Conservation (phyloP, 139 green algal species). For the Chlorella vulgaris region DNA sequence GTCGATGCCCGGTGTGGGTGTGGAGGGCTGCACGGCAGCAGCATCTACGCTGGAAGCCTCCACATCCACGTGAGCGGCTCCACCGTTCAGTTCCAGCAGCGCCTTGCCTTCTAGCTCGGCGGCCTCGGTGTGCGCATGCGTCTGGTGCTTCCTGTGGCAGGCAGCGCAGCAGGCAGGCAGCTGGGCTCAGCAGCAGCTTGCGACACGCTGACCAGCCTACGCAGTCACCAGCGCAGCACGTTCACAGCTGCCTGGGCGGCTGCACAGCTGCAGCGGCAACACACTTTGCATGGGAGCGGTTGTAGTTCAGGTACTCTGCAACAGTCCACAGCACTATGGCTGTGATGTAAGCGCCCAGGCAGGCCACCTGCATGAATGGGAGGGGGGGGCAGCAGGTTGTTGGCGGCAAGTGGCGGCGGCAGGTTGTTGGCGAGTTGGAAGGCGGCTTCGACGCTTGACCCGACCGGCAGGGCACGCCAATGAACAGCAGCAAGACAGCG, state of each 20-base stretch:
- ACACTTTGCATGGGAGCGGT: slow-evolving; percentile 5
- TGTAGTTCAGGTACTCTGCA: slow-evolving; percentile 45
- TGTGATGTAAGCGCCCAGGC: slow-evolving; percentile 53
- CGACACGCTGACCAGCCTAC: not conserved
- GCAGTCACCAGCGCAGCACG: not conserved
- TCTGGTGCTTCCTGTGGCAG: slow-evolving; percentile 3
- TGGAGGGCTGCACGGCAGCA: not conserved
- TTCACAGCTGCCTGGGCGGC: no score
- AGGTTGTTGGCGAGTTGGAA: not conserved
- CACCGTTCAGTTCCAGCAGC: slow-evolving; percentile 16
- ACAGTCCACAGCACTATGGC: slow-evolving; percentile 48
- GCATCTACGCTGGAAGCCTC: not conserved
- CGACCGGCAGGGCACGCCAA: not conserved
- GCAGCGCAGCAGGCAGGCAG: not conserved
- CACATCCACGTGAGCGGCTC: not conserved
- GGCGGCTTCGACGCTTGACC: no score
- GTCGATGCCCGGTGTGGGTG: not conserved
- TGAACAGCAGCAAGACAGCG: not conserved
- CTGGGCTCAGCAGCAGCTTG: not conserved
- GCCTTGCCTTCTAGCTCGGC: slow-evolving; percentile 1
- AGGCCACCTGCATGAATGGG: slow-evolving; percentile 47
- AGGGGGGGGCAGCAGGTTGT: not conserved
- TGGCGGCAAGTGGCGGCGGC: not conserved
- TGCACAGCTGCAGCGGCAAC: not conserved
- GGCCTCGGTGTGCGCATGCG: slow-evolving; percentile 7